Conservation (phyloP, 441 rosid genomes). For the Erodium moschatum region DNA sequence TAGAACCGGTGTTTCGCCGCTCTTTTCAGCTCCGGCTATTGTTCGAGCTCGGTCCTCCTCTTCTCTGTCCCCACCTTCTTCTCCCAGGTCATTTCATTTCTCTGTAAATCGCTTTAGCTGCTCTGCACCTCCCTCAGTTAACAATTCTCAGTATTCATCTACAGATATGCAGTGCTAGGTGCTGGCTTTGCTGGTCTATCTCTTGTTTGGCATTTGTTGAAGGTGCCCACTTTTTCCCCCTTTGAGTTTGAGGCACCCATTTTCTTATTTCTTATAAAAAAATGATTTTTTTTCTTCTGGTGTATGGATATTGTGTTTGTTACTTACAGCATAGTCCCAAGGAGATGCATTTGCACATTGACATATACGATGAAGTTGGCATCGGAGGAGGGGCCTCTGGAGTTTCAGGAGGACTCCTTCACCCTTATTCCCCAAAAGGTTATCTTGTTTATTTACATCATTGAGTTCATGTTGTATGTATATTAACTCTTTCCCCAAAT, state of each 20-base stretch:
- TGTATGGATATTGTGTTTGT: conserved; percentile 13
- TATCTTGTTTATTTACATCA: neutral
- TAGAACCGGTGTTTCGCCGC: neutral
- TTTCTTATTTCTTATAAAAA: neutral
- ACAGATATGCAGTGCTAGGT: conserved; percentile 84
- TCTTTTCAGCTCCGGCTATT: neutral
- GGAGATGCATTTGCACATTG: conserved; percentile 43
- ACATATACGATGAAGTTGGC: conserved; percentile 76
- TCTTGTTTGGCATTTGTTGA: conserved; percentile 72
- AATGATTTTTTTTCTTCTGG: neutral
- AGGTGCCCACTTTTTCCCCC: conserved; percentile 28
- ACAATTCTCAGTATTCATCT: neutral
- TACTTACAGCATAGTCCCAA: conserved; percentile 48
- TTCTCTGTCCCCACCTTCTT: neutral
- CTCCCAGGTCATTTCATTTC: neutral
- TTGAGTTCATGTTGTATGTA: neutral
- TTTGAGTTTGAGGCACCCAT: neutral
- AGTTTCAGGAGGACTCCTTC: conserved; percentile 87
- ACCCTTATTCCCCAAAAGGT: conserved; percentile 89
- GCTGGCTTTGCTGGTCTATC: conserved; percentile 96
- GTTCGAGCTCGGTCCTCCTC: conserved; percentile 1
- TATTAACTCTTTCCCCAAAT: neutral
- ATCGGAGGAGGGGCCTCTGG: conserved; percentile 95
- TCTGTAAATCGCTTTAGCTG: neutral
- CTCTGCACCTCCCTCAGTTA: neutral